Base-by-base conservation (phyloP, 2,329 filamentous ascomycete species). In the Dactylellina haptotyla region DNA sequence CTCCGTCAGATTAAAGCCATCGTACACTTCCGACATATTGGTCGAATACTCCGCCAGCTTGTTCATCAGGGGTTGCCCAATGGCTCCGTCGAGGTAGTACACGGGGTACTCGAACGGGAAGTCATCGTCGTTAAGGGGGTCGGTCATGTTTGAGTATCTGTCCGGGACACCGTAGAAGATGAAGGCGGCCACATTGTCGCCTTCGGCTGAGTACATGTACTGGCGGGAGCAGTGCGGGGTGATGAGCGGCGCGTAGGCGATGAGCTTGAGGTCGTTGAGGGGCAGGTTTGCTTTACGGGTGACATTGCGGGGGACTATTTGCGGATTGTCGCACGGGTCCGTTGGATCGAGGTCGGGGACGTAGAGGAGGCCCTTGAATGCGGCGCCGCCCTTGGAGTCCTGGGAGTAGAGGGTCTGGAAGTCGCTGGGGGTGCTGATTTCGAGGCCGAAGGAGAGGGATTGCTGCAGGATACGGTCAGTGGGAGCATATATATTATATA, bases 191-290 rank as follows among this genome's bases (percentile, higher is more conserved):
- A 89, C 84, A 23, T 87, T 85, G 76, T 89, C 87, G 63, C 81
- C 78, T 30, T 84, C 82, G n/a, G 86, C 85, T 18, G 86, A 84
- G 1, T 84, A 81, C 50, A 98, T 84, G 79, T 92, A 97, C 46
- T 89, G 86, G 63, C 85, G 81, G 10, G 91, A 90, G 79, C 94
- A 99, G 25, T 87, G 83, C 5, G 85, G 82, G 75, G 85, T 90
- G 77, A 92, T 87, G 93, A 94, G 98, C 26, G 94, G 94, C 23
- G 92, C 93, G 59, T 97, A 82, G 26, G 90, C 93, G 77, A 97
- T 87, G 57, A 93, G 84, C 63, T 89, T 88, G 80, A 91, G 92
- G 76, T 90, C 87, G 53, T 85, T 85, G 0, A 84, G 83, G 0
- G 88, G 88, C 0, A 97, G 86, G 78, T 95, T 85, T n/a, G 81